Conservation (phyloP, 306 rosid genomes). For the Hippophae gyantsensis region DNA sequence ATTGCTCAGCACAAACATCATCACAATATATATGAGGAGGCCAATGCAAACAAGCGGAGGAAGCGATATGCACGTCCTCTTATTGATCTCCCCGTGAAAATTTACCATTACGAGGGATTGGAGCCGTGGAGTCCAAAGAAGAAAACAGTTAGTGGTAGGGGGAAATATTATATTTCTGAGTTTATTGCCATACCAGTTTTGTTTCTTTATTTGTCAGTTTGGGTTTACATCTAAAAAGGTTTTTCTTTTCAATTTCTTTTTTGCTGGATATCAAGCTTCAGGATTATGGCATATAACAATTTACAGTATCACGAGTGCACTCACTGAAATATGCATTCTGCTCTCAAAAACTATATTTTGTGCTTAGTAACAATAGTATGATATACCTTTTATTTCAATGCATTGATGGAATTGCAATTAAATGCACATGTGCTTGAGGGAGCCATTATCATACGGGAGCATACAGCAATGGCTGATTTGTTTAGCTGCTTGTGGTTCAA, state of each 20-base stretch:
- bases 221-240: too few species aligned
- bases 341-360: too few species aligned
- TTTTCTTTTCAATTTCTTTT: background rate
- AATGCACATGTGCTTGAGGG: constrained; percentile 96
- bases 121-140: constrained; percentile 66
- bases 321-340: background rate
- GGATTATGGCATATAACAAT: background rate
- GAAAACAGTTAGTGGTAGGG: constrained; percentile 76
- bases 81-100: constrained; percentile 94
- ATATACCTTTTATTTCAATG: background rate
- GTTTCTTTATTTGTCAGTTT: too few species aligned
- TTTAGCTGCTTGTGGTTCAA: constrained; percentile 99
- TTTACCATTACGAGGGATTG: constrained; percentile 84
- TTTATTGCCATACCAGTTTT: too few species aligned
- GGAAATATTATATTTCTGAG: background rate
- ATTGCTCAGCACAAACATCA: constrained; percentile 98
- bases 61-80: constrained; percentile 98
- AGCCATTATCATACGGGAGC: constrained; percentile 82
- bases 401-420: constrained; percentile 14
- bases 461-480: constrained; percentile 59
- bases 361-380: background rate
- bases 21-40: constrained; percentile 81
- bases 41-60: constrained; percentile 92
- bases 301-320: background rate
- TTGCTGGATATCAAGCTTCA: background rate